Conservation (phyloP, 371 early-diverging fungal species). For the Mucor indicus region DNA sequence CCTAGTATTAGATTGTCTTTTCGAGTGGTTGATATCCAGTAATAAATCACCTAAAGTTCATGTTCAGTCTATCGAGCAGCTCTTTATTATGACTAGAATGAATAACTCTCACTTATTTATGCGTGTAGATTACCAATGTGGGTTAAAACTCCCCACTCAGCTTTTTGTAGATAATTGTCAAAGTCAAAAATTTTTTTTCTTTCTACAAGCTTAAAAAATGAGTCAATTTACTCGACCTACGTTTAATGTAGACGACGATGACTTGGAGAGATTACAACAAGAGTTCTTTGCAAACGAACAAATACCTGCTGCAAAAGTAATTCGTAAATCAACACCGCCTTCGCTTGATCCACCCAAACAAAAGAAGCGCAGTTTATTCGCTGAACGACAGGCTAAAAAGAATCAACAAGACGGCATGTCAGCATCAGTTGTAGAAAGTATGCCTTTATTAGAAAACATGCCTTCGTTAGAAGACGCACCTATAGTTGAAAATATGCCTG, state of each 20-base stretch:
- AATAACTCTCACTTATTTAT: no score
- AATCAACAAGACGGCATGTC: background rate
- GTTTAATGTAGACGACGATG: constrained; percentile 48
- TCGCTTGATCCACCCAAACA: constrained; percentile 8
- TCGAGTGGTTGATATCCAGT: no score
- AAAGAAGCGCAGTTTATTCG: constrained; percentile 41
- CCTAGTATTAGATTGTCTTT: no score
- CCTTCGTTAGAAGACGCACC: background rate
- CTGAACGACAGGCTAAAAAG: constrained; percentile 23
- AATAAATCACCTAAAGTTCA: no score
- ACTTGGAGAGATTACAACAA: constrained; percentile 56
- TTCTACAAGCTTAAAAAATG: constrained; percentile 3
- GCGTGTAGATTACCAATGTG: no score
- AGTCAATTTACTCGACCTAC: constrained; percentile 20
- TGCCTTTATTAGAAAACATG: constrained; percentile 1
- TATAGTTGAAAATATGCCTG: constrained; percentile 2
- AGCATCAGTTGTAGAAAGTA: background rate
- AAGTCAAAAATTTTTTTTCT: constrained; percentile 1
- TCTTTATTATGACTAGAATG: no score
- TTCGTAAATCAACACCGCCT: constrained; percentile 27
- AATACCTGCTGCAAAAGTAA: constrained; percentile 49
- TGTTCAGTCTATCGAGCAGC: no score
- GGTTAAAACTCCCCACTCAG: no score
- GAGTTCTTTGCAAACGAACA: constrained; percentile 47
- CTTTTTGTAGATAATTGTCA: no score